phyloP scores from a whole-genome alignment of 331 rosid genomes.

The Malus hybrid region DNA sequence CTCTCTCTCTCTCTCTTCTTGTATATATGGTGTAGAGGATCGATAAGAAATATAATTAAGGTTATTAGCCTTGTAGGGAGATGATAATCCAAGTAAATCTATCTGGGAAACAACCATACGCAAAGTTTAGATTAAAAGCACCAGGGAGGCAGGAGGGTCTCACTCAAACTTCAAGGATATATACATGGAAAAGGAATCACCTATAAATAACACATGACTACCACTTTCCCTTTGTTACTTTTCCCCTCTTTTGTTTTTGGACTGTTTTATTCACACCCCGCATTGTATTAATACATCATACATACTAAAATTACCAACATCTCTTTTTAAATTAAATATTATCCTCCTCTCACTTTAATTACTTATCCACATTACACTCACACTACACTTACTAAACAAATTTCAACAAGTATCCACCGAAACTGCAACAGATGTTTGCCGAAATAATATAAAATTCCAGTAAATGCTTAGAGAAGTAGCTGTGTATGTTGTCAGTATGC shows the following conservation, averaged over 20 bases:
- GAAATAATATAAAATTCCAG: background rate
- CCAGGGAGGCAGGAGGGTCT: background rate
- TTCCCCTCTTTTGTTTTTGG: background rate
- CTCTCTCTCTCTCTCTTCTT: background rate
- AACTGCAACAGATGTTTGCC: background rate
- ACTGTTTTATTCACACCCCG: no score
- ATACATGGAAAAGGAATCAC: background rate
- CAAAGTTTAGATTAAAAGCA: conserved; percentile 11
- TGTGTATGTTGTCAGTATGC: background rate
- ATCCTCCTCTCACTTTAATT: background rate
- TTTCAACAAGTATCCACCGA: background rate
- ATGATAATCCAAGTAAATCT: background rate
- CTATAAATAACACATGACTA: conserved; percentile 15
- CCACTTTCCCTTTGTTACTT: conserved; percentile 36
- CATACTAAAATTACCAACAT: no score
- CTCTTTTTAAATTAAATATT: no score
- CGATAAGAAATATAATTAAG: background rate
- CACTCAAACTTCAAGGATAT: conserved; percentile 19
- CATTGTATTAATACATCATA: no score
- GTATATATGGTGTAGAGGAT: conserved; percentile 4
- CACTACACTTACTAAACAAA: background rate
- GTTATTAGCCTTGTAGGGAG: background rate
- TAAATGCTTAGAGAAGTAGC: background rate
- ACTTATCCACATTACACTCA: background rate
- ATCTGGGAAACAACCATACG: background rate